Evolutionary conservation across 257 asterid species (phyloP), one percentile per base, ranked within the genome.

Genomic region (Penstemon barbatus): DNA sequence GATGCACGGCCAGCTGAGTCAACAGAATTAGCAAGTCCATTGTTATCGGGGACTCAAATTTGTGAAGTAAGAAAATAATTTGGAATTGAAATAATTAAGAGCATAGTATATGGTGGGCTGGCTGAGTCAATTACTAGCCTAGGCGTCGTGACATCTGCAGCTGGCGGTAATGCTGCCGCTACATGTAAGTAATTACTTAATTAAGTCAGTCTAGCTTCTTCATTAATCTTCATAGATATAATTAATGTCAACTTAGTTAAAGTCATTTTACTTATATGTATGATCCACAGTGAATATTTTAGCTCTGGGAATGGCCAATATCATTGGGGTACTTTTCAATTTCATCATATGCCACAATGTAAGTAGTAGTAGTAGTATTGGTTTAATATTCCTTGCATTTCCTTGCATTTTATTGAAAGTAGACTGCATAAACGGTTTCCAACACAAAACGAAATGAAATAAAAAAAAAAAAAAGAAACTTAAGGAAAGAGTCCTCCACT

Each of bases 31-130:
- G 50, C 45, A 65, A 58, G 33, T 67, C 64, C 81, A 56, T 52
- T 71, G 73, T 73, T 25, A 25, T 40, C 75, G 25, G 71, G 65
- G 51, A 52, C 83, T 63, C 88, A 70, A 77, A 68, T 25, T 25
- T 2, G 59, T 15, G 85, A 72, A 72, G 76, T 6, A 54, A 80
- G 83, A 65, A 78, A 78, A 63, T 84, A 69, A 60, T 58, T 68
- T 59, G 73, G 66, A 72, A 75, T 90, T 51, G 97, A 87, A 77
- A 90, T 89, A 54, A 74, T 92, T 59, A 89, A 86, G 59, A 89
- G 97, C 81, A 75, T 91, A 45, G 88, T 89, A 39, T 91, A 86
- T 57, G 96, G 96, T 38, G 97, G 97, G 10, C 81, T 89, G 55
- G 85, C 86, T 0, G 95, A 92, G 72, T 81, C 89, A 7, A 74